Evolutionary conservation across 495 filamentous ascomycete genomes (phyloP).

Genomic region (Schizothecium vesticola): DNA sequence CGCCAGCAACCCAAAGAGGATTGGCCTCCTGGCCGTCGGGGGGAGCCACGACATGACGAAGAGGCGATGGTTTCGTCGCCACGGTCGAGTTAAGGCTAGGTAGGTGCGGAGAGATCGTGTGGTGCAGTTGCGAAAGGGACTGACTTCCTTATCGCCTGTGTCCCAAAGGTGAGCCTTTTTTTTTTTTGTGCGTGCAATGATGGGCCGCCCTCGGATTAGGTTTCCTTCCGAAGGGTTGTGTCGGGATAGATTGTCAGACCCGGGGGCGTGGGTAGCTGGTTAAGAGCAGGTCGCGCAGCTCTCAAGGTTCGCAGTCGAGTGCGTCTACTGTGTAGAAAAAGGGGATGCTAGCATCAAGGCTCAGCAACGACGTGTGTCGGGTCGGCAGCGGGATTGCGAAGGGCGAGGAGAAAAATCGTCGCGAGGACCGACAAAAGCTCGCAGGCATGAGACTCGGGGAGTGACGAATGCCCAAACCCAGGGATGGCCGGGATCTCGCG

Average conservation of each 20-base stretch:
- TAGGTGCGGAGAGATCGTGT: background rate
- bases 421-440: background rate
- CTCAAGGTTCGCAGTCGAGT: background rate
- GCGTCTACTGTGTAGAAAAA: background rate
- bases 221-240: background rate
- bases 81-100: background rate
- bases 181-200: background rate
- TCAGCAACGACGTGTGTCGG: background rate
- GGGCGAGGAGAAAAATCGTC: background rate
- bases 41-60: slow-evolving; percentile 14
- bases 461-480: slow-evolving; percentile 1
- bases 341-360: background rate
- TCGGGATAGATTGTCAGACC: background rate
- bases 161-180: background rate
- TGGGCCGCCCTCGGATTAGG: background rate
- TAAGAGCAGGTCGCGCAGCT: background rate
- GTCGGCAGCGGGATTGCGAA: background rate
- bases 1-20: slow-evolving; percentile 16
- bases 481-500: slow-evolving; percentile 1
- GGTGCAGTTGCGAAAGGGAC: background rate
- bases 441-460: background rate
- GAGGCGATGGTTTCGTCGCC: background rate
- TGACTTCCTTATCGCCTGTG: background rate
- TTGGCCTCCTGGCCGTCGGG: slow-evolving; percentile 1
- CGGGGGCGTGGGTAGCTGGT: background rate